Evolutionary conservation across 805 yeast species (phyloP), one percentile per base, ranked within the genome.

Genomic region (Candida ficus): DNA sequence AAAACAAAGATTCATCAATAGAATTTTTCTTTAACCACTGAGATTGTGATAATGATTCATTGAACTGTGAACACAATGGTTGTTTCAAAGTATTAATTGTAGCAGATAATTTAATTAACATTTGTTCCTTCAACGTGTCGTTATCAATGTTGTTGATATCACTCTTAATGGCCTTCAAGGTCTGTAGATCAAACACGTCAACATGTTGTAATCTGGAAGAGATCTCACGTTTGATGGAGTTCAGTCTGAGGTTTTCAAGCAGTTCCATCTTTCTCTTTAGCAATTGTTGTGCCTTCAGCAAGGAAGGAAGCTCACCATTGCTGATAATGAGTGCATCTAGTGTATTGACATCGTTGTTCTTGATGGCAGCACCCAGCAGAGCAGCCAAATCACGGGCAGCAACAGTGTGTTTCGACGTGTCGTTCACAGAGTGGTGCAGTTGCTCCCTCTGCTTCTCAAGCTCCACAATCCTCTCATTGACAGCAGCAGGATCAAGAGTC

Each of bases 381-480:
- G 42, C 47, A 3, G 50, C 38, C 29, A 51, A 42, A 37, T 46
- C 58, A 27, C 29, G 37, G 7, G 45, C 47, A 30, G 50, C 37
- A 28, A 42, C 37, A n/a, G 29, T 28, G 45, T 41, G 14, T 43
- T 46, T 16, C 17, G 38, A 20, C 5, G 33, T 31, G 14, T 38
- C 33, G 4, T 35, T 43, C n/a, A 48, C 38, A 29, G 57, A 32
- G 20, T 45, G 44, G 7, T 38, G 42, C 5, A 40, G 29, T 19
- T 31, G 35, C 4, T 12, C 26, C 30, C 67, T 44, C 36, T 55
- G 45, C 1, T 36, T 26, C 18, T 55, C 53, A 7, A 64, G 46
- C 9, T 45, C 43, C 3, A 54, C 41, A 19, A 63, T 62, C 26
- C 43, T 47, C 7, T 46, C 36, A 23, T 61, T 57, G 16, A 64